Evolutionary conservation across 2,329 filamentous ascomycete genomes (phyloP).

Genomic region (Thelonectria blattea): DNA sequence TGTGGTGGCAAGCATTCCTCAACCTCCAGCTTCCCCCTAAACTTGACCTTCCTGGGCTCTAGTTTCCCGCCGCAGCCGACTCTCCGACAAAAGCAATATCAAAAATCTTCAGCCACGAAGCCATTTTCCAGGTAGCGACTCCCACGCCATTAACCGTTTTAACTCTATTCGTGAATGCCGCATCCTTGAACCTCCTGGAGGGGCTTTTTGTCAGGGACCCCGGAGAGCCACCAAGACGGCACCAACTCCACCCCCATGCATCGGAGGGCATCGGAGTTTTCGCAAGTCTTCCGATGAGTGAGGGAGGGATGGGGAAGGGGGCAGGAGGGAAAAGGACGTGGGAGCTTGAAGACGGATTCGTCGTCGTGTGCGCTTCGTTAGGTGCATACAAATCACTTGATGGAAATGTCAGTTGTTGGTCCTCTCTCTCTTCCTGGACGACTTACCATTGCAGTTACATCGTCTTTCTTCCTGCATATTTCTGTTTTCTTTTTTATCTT

Average conservation of each 20-base stretch:
- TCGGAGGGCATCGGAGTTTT: conserved; percentile 1
- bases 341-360: too few relatives aligned
- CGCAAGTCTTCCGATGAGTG: background rate
- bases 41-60: background rate
- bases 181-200: background rate
- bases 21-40: background rate
- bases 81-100: background rate
- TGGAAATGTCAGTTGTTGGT: too few relatives aligned
- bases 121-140: background rate
- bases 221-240: background rate
- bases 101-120: background rate
- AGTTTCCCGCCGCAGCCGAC: background rate
- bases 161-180: background rate
- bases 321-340: background rate
- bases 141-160: background rate
- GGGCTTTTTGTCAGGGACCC: background rate
- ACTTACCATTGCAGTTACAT: background rate
- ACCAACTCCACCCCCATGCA: conserved; percentile 1
- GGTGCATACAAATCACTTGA: too few relatives aligned
- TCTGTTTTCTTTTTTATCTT: background rate
- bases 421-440: background rate
- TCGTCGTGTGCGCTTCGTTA: too few relatives aligned
- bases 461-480: background rate
- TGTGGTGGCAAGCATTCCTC: background rate
- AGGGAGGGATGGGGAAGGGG: background rate